These are phyloP conservation scores for Gossypium gossypioides DNA, from an alignment of 441 rosid genomes.

Conservation along the genomic window DNA sequence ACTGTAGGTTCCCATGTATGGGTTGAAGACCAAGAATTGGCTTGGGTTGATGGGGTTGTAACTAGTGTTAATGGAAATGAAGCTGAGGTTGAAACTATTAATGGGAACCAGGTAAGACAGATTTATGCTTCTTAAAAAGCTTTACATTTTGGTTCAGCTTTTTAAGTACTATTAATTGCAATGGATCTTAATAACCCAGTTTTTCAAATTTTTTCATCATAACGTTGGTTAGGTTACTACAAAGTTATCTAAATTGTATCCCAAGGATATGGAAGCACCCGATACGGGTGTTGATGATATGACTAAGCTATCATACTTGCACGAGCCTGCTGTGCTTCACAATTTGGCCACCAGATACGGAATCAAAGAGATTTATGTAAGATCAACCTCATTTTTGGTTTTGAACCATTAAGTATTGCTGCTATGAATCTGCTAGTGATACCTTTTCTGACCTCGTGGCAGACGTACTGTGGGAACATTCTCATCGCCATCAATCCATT, in stretches of 20 bases:
- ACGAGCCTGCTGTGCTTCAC: slow-evolving; percentile 76
- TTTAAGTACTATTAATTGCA: neutral
- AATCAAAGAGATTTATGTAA: slow-evolving; percentile 67
- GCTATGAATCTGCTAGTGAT: slow-evolving; percentile 26
- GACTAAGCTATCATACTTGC: slow-evolving; percentile 68
- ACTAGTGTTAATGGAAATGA: slow-evolving; percentile 40
- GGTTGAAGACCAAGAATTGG: slow-evolving; percentile 55
- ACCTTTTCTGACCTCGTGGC: slow-evolving; percentile 39
- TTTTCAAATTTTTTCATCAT: neutral
- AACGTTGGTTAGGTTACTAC: slow-evolving; percentile 39
- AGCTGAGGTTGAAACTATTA: slow-evolving; percentile 48
- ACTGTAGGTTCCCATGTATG: slow-evolving; percentile 61
- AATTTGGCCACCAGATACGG: slow-evolving; percentile 59
- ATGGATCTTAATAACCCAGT: neutral
- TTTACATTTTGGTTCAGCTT: neutral
- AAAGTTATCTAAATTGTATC: slow-evolving; percentile 44
- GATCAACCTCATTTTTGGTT: slow-evolving; percentile 23
- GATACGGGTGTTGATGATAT: slow-evolving; percentile 81
- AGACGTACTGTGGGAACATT: slow-evolving; percentile 84
- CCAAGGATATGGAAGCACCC: slow-evolving; percentile 58
- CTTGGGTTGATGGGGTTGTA: slow-evolving; percentile 69
- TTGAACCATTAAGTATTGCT: slow-evolving; percentile 20
- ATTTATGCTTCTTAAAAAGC: neutral
- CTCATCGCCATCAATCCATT: slow-evolving; percentile 92
- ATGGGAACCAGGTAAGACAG: slow-evolving; percentile 40